These are phyloP conservation scores for Gossypium australe DNA, from an alignment of 345 rosid species.

Conservation along the genomic window DNA sequence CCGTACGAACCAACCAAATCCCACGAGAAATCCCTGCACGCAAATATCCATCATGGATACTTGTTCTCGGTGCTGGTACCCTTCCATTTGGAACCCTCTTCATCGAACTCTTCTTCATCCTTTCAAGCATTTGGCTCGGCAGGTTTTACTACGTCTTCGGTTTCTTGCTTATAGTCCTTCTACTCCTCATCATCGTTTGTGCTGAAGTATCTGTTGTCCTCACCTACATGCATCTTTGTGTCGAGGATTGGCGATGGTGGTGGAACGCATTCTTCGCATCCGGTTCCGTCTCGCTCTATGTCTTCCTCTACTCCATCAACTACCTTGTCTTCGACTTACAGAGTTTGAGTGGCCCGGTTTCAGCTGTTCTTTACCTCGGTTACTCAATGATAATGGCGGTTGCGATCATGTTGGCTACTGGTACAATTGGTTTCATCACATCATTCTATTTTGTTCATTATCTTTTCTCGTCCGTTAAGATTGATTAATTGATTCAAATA, in stretches of 20 bases:
- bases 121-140: conserved; percentile 85
- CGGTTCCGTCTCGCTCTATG: conserved; percentile 70
- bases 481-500: conserved; percentile 30
- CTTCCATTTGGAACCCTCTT: conserved; percentile 85
- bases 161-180: conserved; percentile 61
- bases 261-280: conserved; percentile 88
- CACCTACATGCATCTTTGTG: conserved; percentile 83
- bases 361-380: conserved; percentile 69
- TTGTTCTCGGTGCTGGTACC: conserved; percentile 82
- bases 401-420: conserved; percentile 77
- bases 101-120: conserved; percentile 75
- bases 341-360: conserved; percentile 82
- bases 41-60: conserved; percentile 80
- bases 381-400: conserved; percentile 73
- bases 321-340: conserved; percentile 72
- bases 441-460: conserved; percentile 77
- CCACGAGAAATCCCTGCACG: conserved; percentile 81
- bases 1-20: conserved; percentile 71
- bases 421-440: conserved; percentile 67
- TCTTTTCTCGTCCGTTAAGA: conserved; percentile 79
- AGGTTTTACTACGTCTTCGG: conserved; percentile 77
- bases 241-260: conserved; percentile 92
- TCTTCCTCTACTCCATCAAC: conserved; percentile 67
- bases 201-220: conserved; percentile 81
- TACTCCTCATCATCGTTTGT: conserved; percentile 59